Evolutionary conservation across 2,329 filamentous ascomycete genomes (phyloP), one percentile per base, ranked within the genome.

Genomic region (Aspergillus sojae): DNA sequence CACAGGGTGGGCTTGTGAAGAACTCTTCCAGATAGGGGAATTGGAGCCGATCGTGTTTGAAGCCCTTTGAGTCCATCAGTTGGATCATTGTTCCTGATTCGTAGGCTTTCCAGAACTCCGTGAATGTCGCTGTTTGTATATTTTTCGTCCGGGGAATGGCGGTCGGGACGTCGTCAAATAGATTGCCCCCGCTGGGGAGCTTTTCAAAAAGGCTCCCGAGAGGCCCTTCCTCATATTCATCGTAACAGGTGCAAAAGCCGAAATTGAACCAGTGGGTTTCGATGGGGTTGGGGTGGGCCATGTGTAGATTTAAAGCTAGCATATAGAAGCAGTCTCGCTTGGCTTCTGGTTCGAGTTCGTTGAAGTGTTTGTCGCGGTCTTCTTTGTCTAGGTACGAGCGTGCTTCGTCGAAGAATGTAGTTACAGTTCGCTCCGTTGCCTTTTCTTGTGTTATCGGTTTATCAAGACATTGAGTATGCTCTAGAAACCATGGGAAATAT

Each of bases 191-290:
- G 23, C 23, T 23, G 23, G 2, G 23, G 23, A 23, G 23, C 23
- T 23, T 23, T 23, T 1, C 23, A 23, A 23, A 23, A 2, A 23
- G 23, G 23, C 23, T 23, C 23, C 23, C 26, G 5, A 28, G 26
- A 19, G 14, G 5, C 0, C 19, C 4, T 28, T 30, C 26, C 0
- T 30, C 0, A 0, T 12, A 2, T 50, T 50, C 46, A 0, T 19
- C 14, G 23, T 16, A 0, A 19, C 26, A n/a, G 14, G 46, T 30
- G 16, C 23, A 50, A 19, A 5, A 50, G 5, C 46, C 26, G 14
- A 50, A 50, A 26, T 30, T 11, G 23, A 50, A 30, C 46, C 46
- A 50, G 6, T 7, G 1, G 5, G 3, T 1, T 9, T 50, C 0
- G 3, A 2, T 30, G 2, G 52, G 30, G n/a, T 23, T 16, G 4